These are phyloP conservation scores for Camelina laxa DNA, from an alignment of 345 rosid species.

Conservation along the genomic window DNA sequence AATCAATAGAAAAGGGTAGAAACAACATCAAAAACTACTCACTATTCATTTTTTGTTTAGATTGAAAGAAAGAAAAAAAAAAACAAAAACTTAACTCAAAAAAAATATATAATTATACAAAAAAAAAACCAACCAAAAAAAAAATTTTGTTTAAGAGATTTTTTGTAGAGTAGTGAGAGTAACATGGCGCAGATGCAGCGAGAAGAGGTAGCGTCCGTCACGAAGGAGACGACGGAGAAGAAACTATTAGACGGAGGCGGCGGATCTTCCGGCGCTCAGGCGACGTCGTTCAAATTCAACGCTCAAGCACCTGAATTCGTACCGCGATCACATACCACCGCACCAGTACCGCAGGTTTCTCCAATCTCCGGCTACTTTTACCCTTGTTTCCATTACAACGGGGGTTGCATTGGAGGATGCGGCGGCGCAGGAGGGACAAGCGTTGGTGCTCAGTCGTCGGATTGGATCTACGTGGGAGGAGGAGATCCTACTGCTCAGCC, in stretches of 20 bases:
- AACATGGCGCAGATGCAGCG: conserved; percentile 67
- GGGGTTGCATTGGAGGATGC: conserved; percentile 39
- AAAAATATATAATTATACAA: not conserved
- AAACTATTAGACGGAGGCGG: conserved; percentile 31
- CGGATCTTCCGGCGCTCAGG: conserved; percentile 39
- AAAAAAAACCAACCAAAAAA: conserved; percentile 1
- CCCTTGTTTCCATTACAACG: conserved; percentile 68
- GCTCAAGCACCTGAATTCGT: conserved; percentile 92
- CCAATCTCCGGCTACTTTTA: conserved; percentile 66
- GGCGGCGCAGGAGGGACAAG: conserved; percentile 15
- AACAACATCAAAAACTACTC: conserved; percentile 29
- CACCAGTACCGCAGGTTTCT: conserved; percentile 46
- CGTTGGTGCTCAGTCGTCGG: conserved; percentile 53
- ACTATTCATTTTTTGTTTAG: conserved; percentile 24
- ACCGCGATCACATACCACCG: conserved; percentile 64
- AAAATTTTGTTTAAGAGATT: conserved; percentile 8
- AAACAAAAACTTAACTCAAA: not conserved
- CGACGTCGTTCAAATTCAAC: conserved; percentile 78
- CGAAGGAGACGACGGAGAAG: conserved; percentile 40
- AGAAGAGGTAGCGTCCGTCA: conserved; percentile 45
- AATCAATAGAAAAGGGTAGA: conserved; percentile 27
- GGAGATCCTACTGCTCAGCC: conserved; percentile 54
- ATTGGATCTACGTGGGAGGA: conserved; percentile 85
- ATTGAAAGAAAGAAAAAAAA: conserved; percentile 1
- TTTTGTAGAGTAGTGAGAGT: conserved; percentile 12